These are phyloP conservation scores for Calonectria hawksworthii DNA, from an alignment of 2,329 filamentous ascomycete genomes.

Conservation along the genomic window DNA sequence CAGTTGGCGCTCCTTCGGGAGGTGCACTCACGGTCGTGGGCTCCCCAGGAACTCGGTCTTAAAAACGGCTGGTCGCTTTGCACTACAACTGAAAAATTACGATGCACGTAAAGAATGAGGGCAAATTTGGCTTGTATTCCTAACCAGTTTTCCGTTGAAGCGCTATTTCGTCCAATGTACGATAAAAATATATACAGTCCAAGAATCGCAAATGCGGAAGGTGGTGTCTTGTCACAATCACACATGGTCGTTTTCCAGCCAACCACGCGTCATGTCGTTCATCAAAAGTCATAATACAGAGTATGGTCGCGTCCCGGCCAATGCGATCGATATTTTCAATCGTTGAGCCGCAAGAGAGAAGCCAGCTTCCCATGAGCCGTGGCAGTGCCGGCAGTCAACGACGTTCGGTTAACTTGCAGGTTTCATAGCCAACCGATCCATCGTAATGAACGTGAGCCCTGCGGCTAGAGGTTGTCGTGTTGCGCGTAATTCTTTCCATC, in stretches of 20 bases:
- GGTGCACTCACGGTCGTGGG: too few relatives aligned
- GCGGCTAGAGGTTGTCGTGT: neutral
- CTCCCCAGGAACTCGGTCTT: too few relatives aligned
- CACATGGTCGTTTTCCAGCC: neutral
- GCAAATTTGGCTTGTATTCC: neutral
- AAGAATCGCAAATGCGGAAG: neutral
- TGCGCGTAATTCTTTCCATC: neutral
- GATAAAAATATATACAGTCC: neutral
- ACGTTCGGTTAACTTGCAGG: too few relatives aligned
- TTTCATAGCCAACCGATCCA: too few relatives aligned
- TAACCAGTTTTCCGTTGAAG: neutral
- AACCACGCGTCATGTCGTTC: neutral
- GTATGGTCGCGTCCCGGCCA: neutral
- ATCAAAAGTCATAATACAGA: neutral
- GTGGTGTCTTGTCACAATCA: neutral
- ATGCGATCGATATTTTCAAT: neutral
- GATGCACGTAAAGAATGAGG: neutral
- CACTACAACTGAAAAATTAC: neutral
- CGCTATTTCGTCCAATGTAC: neutral
- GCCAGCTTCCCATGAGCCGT: neutral
- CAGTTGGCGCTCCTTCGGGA: neutral
- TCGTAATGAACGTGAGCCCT: too few relatives aligned
- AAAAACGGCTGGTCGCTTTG: neutral
- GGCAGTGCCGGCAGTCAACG: neutral
- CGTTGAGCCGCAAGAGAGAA: neutral